phyloP scores from a whole-genome alignment of 495 filamentous ascomycete genomes.

The Chaetomidium leptoderma region DNA sequence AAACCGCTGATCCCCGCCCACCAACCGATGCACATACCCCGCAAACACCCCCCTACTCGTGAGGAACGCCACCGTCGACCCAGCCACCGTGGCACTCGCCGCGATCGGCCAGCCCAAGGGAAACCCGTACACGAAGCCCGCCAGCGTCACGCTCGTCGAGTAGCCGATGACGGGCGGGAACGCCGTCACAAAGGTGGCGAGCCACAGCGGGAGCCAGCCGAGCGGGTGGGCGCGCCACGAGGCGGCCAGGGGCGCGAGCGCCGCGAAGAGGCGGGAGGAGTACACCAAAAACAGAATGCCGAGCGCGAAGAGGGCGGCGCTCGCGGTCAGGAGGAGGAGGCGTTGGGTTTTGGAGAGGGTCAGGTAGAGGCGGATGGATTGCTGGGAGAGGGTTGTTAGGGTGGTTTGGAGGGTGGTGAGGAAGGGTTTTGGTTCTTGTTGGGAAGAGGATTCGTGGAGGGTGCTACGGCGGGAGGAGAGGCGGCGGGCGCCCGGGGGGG shows the following conservation, averaged over 20 bases:
- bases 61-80: conserved; percentile 73
- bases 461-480: conserved; percentile 14
- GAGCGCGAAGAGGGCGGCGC: conserved; percentile 47
- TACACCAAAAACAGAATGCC: conserved; percentile 67
- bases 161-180: conserved; percentile 94
- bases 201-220: conserved; percentile 79
- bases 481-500: conserved; percentile 10
- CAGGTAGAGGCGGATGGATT: conserved; percentile 30
- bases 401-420: conserved; percentile 20
- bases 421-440: conserved; percentile 10
- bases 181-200: conserved; percentile 67
- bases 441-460: conserved; percentile 5
- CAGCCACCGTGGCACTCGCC: conserved; percentile 69
- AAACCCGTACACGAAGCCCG: conserved; percentile 92
- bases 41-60: conserved; percentile 72
- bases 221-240: conserved; percentile 63
- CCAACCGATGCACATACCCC: conserved; percentile 69
- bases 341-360: conserved; percentile 57
- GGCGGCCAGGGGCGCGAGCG: conserved; percentile 63
- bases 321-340: conserved; percentile 50
- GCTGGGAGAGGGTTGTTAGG: conserved; percentile 18
- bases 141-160: conserved; percentile 75
- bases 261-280: conserved; percentile 69
- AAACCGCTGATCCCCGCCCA: conserved; percentile 74
- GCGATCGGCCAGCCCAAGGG: conserved; percentile 88